These are phyloP conservation scores for Daldinia bambusicola DNA, from an alignment of 495 filamentous ascomycete genomes.

Conservation along the genomic window DNA sequence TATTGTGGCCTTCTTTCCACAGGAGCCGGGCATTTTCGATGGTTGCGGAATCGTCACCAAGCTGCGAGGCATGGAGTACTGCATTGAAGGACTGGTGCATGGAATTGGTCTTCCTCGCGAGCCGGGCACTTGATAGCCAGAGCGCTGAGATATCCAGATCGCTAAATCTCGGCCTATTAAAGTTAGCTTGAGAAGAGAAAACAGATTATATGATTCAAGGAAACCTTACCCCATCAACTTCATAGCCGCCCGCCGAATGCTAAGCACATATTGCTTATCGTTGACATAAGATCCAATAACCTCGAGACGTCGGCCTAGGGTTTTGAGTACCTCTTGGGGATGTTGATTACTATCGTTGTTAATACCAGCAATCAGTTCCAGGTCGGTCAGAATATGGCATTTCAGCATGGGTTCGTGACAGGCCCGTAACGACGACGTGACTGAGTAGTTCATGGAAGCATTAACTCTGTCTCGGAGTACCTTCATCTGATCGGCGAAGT, in stretches of 20 bases:
- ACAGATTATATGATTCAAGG: background rate
- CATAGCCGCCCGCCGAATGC: slow-evolving; percentile 87
- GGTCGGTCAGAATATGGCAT: slow-evolving; percentile 85
- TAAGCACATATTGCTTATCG: slow-evolving; percentile 95
- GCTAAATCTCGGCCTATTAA: slow-evolving; percentile 57
- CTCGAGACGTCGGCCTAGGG: slow-evolving; percentile 79
- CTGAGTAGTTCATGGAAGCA: slow-evolving; percentile 74
- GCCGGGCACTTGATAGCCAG: slow-evolving; percentile 86
- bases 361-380: slow-evolving; percentile 78
- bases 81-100: slow-evolving; percentile 91
- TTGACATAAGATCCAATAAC: slow-evolving; percentile 84
- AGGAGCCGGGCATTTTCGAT: slow-evolving; percentile 92
- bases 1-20: slow-evolving; percentile 94
- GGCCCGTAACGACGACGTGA: slow-evolving; percentile 79
- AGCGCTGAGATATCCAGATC: slow-evolving; percentile 79
- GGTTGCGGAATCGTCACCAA: slow-evolving; percentile 84
- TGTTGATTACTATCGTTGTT: slow-evolving; percentile 50
- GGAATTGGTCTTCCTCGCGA: slow-evolving; percentile 85
- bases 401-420: slow-evolving; percentile 84
- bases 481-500: slow-evolving; percentile 69
- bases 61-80: slow-evolving; percentile 84
- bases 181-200: slow-evolving; percentile 48
- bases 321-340: slow-evolving; percentile 61
- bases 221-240: slow-evolving; percentile 70
- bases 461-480: slow-evolving; percentile 75